Percentiles rank a stretch among this genome's conserved stretches.
These are phyloP conservation scores for Tympanopsis confertula DNA, from an alignment of 2,329 filamentous ascomycete species.

Conservation along the genomic window DNA sequence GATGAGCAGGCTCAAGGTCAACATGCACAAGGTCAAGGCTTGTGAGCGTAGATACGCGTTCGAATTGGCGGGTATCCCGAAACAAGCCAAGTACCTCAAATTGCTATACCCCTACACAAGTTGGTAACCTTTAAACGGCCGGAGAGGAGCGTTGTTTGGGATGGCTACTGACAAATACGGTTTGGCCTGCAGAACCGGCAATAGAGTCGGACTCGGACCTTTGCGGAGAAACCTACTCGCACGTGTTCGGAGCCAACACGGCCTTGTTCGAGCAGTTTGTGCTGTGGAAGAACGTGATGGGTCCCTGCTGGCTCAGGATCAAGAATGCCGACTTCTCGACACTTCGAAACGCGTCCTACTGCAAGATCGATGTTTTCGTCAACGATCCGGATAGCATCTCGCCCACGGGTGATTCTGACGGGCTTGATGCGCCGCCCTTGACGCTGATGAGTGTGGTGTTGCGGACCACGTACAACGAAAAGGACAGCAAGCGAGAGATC, in stretches of 20 bases:
- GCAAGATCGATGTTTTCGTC: slow-evolving; percentile 82
- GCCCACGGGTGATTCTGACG: slow-evolving; percentile 65
- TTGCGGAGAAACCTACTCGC: slow-evolving; percentile 80
- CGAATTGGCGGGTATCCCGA: slow-evolving; percentile 76
- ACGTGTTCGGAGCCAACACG: slow-evolving; percentile 87
- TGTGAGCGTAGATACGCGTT: slow-evolving; percentile 90
- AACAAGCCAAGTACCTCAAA: slow-evolving; percentile 84
- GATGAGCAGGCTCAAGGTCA: slow-evolving; percentile 78
- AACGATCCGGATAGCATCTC: slow-evolving; percentile 67
- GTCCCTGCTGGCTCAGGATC: slow-evolving; percentile 92
- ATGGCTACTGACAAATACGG: neutral
- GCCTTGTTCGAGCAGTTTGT: slow-evolving; percentile 96
- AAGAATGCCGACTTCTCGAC: slow-evolving; percentile 71
- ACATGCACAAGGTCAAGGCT: slow-evolving; percentile 85
- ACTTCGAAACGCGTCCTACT: slow-evolving; percentile 88
- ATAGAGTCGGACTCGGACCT: slow-evolving; percentile 39
- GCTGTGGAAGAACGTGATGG: slow-evolving; percentile 98
- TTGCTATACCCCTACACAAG: slow-evolving; percentile 89
- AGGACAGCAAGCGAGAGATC: slow-evolving; percentile 94
- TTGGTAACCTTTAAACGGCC: slow-evolving; percentile 20
- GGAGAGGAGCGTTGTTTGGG: neutral
- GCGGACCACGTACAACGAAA: slow-evolving; percentile 76
- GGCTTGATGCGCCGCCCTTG: slow-evolving; percentile 70
- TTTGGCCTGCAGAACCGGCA: slow-evolving; percentile 7
- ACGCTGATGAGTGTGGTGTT: slow-evolving; percentile 93